Evolutionary conservation across 306 rosid genomes (phyloP), one percentile per base, ranked within the genome.

Genomic region (Psophocarpus tetragonolobus): DNA sequence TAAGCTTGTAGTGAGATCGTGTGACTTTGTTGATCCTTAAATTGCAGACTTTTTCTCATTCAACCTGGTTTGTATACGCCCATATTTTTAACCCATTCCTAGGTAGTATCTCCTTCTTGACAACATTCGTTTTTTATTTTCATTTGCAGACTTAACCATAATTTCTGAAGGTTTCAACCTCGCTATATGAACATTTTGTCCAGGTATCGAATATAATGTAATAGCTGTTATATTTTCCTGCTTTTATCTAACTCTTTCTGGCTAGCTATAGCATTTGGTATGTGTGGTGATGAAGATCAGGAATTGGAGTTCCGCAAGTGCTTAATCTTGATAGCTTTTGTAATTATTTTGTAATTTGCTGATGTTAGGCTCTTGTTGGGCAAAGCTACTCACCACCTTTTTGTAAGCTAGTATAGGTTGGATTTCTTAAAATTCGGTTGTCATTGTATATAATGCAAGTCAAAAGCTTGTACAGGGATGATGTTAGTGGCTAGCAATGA

Each of bases 401-500:
- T 5, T 53, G 63, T 47, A 32, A 50, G 69, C 71, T 74, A 32
- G 68, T 74, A 81, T 74, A 81, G 77, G 27, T 61, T 38, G 61
- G 79, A 75, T 68, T 57, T 74, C 38, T 69, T 62, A 27, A 74
- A 74, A 18, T 68, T 30, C 76, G 62, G n/a, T 63, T 63, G 79
- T 54, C 20, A 32, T 54, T 82, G 84, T 85, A 85, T 69, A 82
- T 82, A 76, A 39, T 74, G 75, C 33, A 68, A 53, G 76, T 70
- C 53, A 69, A 48, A 63, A 53, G 76, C 48, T 51, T 85, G 86
- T 85, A 78, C 79, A 78, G 76, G 51, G 80, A 75, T 73, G 12
- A 68, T 71, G 33, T 36, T 11, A 78, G 56, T 78, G 26, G 61
- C 17, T 54, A 62, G 73, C 47, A 60, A 77, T 45, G 76, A 76